Evolutionary conservation across 2,329 filamentous ascomycete species (phyloP), one percentile per base, ranked within the genome.

Genomic region (Sporothrix variecibatus): DNA sequence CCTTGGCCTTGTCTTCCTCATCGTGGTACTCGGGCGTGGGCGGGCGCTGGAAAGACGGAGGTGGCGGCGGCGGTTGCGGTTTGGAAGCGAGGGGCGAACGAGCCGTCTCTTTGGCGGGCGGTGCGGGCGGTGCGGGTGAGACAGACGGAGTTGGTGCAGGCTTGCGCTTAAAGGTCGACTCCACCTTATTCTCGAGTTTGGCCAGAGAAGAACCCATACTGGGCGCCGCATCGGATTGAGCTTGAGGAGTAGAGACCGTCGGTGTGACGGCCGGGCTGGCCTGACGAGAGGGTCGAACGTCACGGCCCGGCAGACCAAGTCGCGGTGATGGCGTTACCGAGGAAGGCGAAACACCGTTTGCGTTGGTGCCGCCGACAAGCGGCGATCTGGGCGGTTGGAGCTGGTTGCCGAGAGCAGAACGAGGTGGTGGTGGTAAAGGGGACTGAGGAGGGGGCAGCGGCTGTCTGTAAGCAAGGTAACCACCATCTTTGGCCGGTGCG

Each of bases 21-120:
- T 82, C 82, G 53, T 83, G 83, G 74, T 87, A 87, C 62, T 87
- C 86, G 20, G 86, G 86, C 1, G 86, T 87, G 0, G 86, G 86
- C 11, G 85, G 84, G 1, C 85, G 82, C 53, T 82, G 78, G 15
- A 78, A 72, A 3, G 56, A 43, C 0, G 78, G 76, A 8, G 68
- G 75, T 9, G 75, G 46, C 9, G 60, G 69, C 8, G 51, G 56
- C 40, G 53, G 51, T 8, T 53, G 72, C 15, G 72, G 38, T n/a
- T 58, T 73, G 34, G 40, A 73, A 15, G 65, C 31, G 26, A 62
- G 53, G 2, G 58, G 67, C 40, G 72, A 58, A 20, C 51, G 72
- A 12, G 38, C 8, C 5, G 62, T 46, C 20, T 75, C 62, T 26
- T 72, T 70, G 1, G 78, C 76, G 15, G 69, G 74, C 11, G 75